Conservation (phyloP, 176 grass and related monocot genomes). For the Areca catechu region DNA sequence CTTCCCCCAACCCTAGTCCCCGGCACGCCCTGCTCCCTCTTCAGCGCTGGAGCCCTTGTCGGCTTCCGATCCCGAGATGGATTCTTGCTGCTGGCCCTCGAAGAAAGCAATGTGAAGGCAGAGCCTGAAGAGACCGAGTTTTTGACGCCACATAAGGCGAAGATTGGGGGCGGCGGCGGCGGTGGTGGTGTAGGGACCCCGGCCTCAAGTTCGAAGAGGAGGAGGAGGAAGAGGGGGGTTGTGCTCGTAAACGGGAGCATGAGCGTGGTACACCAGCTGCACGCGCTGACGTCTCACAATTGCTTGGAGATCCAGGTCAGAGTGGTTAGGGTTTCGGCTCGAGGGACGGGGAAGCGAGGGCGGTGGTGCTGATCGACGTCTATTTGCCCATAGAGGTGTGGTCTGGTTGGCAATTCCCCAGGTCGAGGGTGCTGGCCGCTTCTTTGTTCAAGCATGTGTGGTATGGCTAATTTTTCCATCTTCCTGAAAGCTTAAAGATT, state of each 20-base stretch:
- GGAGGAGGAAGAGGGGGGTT: slow-evolving; percentile 19
- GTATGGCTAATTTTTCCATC: slow-evolving; percentile 10
- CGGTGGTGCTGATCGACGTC: slow-evolving; percentile 53
- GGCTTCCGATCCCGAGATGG: slow-evolving; percentile 17
- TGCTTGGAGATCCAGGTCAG: slow-evolving; percentile 45
- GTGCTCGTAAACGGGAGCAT: slow-evolving; percentile 21
- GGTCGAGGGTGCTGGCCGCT: slow-evolving; percentile 27
- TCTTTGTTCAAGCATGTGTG: slow-evolving; percentile 78
- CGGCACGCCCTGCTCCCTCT: slow-evolving; percentile 26
- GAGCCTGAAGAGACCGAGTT: not conserved
- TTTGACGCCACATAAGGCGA: not conserved
- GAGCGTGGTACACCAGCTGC: slow-evolving; percentile 46
- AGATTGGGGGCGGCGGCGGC: not conserved
- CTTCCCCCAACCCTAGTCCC: slow-evolving; percentile 1
- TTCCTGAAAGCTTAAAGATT: not conserved
- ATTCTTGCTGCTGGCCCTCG: slow-evolving; percentile 25
- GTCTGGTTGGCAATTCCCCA: slow-evolving; percentile 75
- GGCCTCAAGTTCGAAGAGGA: slow-evolving; percentile 1
- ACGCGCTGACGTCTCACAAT: slow-evolving; percentile 25
- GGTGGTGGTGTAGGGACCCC: not conserved
- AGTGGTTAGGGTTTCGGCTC: slow-evolving; percentile 31
- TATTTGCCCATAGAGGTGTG: slow-evolving; percentile 58
- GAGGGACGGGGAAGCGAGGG: slow-evolving; percentile 37
- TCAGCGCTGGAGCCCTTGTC: slow-evolving; percentile 10
- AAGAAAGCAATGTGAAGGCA: not conserved